Evolutionary conservation across 805 yeast genomes (phyloP), one percentile per base, ranked within the genome.

Genomic region (Ogataea nitratoaversa): DNA sequence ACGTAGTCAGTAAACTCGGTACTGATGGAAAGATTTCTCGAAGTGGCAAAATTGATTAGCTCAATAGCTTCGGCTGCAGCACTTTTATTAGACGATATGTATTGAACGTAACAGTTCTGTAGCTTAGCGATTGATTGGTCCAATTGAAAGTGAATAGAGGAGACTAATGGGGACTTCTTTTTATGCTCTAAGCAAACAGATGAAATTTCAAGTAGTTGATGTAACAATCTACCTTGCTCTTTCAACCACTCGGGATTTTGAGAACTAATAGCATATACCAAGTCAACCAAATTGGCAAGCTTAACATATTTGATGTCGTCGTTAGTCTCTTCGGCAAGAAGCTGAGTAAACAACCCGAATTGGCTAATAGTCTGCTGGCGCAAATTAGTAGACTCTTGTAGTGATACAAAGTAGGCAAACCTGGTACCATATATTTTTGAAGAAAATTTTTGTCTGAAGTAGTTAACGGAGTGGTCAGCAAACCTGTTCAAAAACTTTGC

Each of bases 401-500:
- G 65, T 1, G 73, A 70, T 8, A 82, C 76, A 52, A 88, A 78
- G 42, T 78, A 80, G 0, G 85, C 80, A 48, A 85, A 72, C 63
- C 82, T 72, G 17, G 78, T 71, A 47, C 84, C 95, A 53, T 70
- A 71, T 54, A 70, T 65, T 40, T 95, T 69, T 37, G 79, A 78
- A 23, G 75, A 73, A 59, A 84, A 74, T 54, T 83, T 80, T 22
- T 75, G 76, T 25, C 75, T 66, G 63, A 86, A 90, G 55, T 80
- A 85, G 22, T 78, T 78, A 37, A 79, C 68, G 4, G 95, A 74
- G 48, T 90, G 84, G 19, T 72, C 76, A 2, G 95, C 79, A 59
- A 89, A 91, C 44, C 96, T 70, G 60, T 89, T 79, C 62, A 93
- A 66, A 55, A 84, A 93, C 57, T 83, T 84, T 7, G 95, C 90